Evolutionary conservation across 1,284 basidiomycete genomes (phyloP), one percentile per base, ranked within the genome.

Genomic region (Polyporus tsugae): DNA sequence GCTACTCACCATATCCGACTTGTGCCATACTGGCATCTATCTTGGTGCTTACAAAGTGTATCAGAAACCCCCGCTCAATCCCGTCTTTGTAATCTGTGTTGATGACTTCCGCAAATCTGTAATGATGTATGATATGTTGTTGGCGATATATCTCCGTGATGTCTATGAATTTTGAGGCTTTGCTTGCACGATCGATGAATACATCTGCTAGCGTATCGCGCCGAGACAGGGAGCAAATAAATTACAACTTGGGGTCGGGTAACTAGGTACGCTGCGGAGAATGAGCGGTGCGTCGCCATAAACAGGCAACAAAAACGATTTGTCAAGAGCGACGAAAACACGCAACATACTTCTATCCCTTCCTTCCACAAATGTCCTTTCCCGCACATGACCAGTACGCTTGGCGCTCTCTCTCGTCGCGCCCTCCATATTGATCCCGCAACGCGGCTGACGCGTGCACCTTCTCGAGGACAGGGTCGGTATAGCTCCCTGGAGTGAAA

Each of bases 401-500:
- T 36, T 46, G 46, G n/a, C 58, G 57, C 55, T 58, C 68, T 7
- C 59, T 63, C 22, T 65, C 60, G 17, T 46, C 60, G 46, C 62
- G 46, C 9, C 59, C 57, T 35, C 38, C 59, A 39, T 72, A 74
- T n/a, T 62, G 41, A 70, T 76, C 71, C 55, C 67, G 71, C 71
- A 75, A 67, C 42, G 49, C 66, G 46, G 71, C 73, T 22, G 75
- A 71, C 17, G 69, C 72, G 13, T 41, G 70, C 61, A 77, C 69
- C 70, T 78, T 78, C 70, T 78, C 77, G 55, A 65, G 68, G n/a
- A 77, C 68, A 4, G 76, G 75, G 62, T 78, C 76, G 35, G 36
- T 64, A 64, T 67, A 78, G 33, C 19, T 41, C 13, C 76, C 76
- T 6, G 67, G 66, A 0, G 74, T 78, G 72, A 79, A 78, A 22